These are phyloP conservation scores for Ceratocystiopsis brevicomis DNA, from an alignment of 2,329 filamentous ascomycete species.

Conservation along the genomic window DNA sequence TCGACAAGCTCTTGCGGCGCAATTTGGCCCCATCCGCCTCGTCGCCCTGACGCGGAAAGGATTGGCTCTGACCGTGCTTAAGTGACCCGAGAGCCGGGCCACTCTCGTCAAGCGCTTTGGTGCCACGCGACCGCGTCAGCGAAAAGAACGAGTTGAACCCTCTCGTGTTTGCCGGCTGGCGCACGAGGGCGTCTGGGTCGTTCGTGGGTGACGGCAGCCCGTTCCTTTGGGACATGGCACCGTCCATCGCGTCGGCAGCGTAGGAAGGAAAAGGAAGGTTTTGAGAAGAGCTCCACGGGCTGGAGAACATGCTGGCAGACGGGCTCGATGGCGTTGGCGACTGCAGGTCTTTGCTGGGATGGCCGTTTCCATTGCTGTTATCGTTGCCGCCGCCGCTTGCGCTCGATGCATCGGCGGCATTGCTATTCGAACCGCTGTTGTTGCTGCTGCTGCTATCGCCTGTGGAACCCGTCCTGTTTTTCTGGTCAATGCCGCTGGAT, in stretches of 20 bases:
- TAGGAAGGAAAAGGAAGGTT: conserved; percentile 36
- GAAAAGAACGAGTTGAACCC: conserved; percentile 30
- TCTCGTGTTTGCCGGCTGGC: conserved; percentile 18
- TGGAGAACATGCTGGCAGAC: conserved; percentile 39
- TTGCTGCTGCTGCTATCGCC: conserved; percentile 2
- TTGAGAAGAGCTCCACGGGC: conserved; percentile 40
- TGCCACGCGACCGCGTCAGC: conserved; percentile 40
- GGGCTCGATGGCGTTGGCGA: conserved; percentile 41
- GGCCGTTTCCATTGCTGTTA: neutral
- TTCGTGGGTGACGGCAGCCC: conserved; percentile 23
- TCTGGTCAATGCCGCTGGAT: neutral
- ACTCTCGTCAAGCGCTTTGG: conserved; percentile 40
- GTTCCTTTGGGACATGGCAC: conserved; percentile 19
- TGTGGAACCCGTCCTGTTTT: neutral
- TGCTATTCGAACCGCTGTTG: conserved; percentile 1
- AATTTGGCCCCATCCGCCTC: conserved; percentile 33
- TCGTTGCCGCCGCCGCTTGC: neutral
- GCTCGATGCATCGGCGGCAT: neutral
- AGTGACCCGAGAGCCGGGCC: conserved; percentile 50
- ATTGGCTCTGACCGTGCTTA: conserved; percentile 57
- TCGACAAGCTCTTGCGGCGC: conserved; percentile 38
- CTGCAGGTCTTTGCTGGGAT: conserved; percentile 23
- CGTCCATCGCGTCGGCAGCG: conserved; percentile 16
- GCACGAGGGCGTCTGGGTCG: conserved; percentile 4
- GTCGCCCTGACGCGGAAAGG: conserved; percentile 46